A percentile compares a stretch with the other conserved stretches of the same genome.
Conservation (phyloP, 2,329 filamentous ascomycete genomes). For the Trichoderma harzianum region DNA sequence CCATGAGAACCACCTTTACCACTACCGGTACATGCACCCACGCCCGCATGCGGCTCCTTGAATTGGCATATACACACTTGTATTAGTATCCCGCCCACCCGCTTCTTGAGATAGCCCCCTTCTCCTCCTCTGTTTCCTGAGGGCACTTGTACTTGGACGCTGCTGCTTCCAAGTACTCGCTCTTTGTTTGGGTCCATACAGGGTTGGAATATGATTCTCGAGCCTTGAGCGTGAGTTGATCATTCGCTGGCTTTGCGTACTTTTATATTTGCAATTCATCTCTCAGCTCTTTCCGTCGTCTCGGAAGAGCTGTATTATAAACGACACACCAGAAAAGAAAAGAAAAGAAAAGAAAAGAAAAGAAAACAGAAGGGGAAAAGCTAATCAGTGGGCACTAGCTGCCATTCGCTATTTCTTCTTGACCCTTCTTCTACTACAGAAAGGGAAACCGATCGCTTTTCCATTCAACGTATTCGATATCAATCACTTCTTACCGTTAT, state of each 20-base stretch:
- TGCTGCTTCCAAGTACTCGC: constrained; percentile 12
- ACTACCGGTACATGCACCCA: not conserved
- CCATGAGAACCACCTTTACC: not conserved
- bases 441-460: constrained; percentile 13
- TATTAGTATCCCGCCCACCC: constrained; percentile 15
- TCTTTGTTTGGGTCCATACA: not conserved
- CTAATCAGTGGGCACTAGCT: constrained; percentile 11
- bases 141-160: constrained; percentile 12
- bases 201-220: constrained; percentile 8
- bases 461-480: not conserved
- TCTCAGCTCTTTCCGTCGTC: not conserved
- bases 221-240: constrained; percentile 14
- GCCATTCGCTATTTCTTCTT: constrained; percentile 12
- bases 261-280: not conserved
- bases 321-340: not conserved
- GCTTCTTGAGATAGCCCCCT: not conserved
- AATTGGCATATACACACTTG: not conserved
- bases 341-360: not conserved
- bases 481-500: not conserved
- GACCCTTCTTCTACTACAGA: not conserved
- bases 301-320: not conserved
- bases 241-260: not conserved
- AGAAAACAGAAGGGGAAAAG: not conserved
- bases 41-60: constrained; percentile 7
- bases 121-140: not conserved